phyloP scores from a whole-genome alignment of 805 yeast genomes.

The Priceomyces melissophilus region DNA sequence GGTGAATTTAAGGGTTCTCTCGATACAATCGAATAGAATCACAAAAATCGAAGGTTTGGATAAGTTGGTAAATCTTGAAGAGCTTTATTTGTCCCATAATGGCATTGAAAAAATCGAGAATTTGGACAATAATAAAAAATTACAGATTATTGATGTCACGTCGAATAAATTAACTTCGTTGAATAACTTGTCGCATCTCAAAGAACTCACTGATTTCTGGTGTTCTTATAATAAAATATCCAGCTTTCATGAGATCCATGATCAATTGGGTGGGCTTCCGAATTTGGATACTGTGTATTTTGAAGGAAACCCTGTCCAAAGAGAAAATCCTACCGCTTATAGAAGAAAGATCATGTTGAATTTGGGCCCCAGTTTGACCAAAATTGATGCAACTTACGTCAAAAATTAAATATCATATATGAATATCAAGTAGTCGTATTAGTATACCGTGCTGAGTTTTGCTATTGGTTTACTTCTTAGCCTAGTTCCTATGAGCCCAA shows the following conservation, averaged over 20 bases:
- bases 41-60: conserved; percentile 81
- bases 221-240: conserved; percentile 74
- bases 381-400: conserved; percentile 88
- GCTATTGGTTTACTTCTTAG: too few relatives aligned
- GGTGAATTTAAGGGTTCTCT: conserved; percentile 63
- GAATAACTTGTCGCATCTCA: conserved; percentile 62
- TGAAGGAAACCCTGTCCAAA: conserved; percentile 89
- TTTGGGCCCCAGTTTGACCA: conserved; percentile 65
- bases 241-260: conserved; percentile 64
- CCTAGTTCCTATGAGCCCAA: too few relatives aligned
- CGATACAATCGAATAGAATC: conserved; percentile 84
- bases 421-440: too few relatives aligned
- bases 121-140: conserved; percentile 62
- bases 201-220: conserved; percentile 87
- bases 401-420: too few relatives aligned
- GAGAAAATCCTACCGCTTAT: conserved; percentile 70
- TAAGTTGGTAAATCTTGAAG: conserved; percentile 67
- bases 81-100: conserved; percentile 84
- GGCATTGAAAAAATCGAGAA: conserved; percentile 74
- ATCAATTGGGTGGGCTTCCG: conserved; percentile 59
- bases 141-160: conserved; percentile 77
- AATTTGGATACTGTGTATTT: conserved; percentile 84
- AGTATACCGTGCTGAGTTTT: too few relatives aligned
- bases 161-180: conserved; percentile 63
- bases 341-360: conserved; percentile 76